These are phyloP conservation scores for Trypanosoma melophagium DNA, from an alignment of 208 protist genomes.

Conservation along the genomic window DNA sequence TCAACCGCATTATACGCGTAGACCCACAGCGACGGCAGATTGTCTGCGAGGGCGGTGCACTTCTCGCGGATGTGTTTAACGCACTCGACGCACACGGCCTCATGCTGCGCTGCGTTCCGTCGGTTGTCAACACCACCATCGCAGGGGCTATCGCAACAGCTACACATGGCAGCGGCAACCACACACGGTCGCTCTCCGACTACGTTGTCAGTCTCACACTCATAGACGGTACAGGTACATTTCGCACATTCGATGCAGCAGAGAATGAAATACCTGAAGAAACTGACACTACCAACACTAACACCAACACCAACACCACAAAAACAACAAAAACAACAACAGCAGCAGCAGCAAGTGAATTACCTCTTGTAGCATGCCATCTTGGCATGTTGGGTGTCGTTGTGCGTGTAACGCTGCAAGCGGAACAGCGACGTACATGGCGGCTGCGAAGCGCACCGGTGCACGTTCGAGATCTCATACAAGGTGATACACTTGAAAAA, in stretches of 20 bases:
- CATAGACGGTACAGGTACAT: slow-evolving; percentile 48
- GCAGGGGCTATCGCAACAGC: slow-evolving; percentile 62
- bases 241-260: slow-evolving; percentile 23
- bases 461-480: slow-evolving; percentile 34
- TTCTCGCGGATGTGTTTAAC: slow-evolving; percentile 55
- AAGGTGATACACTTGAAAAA: slow-evolving; percentile 30
- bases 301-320: too few species aligned
- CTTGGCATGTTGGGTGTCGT: slow-evolving; percentile 67
- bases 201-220: slow-evolving; percentile 47
- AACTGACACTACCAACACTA: too few species aligned
- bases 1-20: slow-evolving; percentile 53
- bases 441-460: slow-evolving; percentile 44
- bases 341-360: slow-evolving; percentile 25
- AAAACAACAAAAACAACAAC: not conserved
- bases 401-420: slow-evolving; percentile 57
- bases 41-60: slow-evolving; percentile 50
- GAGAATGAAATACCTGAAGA: too few species aligned
- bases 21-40: slow-evolving; percentile 37
- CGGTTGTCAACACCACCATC: slow-evolving; percentile 59
- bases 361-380: slow-evolving; percentile 59
- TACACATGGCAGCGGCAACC: slow-evolving; percentile 64
- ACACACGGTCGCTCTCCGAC: slow-evolving; percentile 45
- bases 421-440: slow-evolving; percentile 52
- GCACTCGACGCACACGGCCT: slow-evolving; percentile 39
- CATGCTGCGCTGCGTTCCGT: slow-evolving; percentile 73